phyloP scores from a whole-genome alignment of 495 filamentous ascomycete genomes.

The Astrocystis sublimbata region DNA sequence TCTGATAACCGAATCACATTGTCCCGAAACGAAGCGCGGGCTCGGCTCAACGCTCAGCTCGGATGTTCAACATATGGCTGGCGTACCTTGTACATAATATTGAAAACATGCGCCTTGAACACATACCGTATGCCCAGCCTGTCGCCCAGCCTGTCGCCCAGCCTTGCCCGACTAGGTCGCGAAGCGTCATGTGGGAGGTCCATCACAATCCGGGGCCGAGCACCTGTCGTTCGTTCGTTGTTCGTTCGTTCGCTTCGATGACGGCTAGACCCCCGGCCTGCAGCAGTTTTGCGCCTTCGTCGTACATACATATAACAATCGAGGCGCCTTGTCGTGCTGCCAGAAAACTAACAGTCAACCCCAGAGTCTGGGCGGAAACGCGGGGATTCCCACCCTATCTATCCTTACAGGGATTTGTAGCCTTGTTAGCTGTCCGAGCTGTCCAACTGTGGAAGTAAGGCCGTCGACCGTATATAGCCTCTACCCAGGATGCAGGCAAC shows the following conservation, averaged over 20 bases:
- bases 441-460: not conserved
- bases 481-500: constrained; percentile 11
- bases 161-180: constrained; percentile 4
- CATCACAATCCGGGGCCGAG: not conserved
- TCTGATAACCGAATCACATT: not conserved
- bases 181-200: not conserved
- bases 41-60: not conserved
- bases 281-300: no score
- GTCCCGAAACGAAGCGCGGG: not conserved
- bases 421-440: not conserved
- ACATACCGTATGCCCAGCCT: no score
- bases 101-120: not conserved
- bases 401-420: constrained; percentile 8
- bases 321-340: not conserved
- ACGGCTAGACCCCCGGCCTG: not conserved
- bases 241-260: not conserved
- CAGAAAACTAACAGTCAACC: constrained; percentile 7
- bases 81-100: no score
- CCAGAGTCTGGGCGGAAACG: constrained; percentile 4
- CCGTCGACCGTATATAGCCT: not conserved
- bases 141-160: no score
- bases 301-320: not conserved
- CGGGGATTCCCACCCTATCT: constrained; percentile 15
- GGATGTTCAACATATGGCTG: not conserved
- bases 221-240: not conserved